phyloP scores from a whole-genome alignment of 2,329 filamentous ascomycete species.

The Blumeriella jaapii region DNA sequence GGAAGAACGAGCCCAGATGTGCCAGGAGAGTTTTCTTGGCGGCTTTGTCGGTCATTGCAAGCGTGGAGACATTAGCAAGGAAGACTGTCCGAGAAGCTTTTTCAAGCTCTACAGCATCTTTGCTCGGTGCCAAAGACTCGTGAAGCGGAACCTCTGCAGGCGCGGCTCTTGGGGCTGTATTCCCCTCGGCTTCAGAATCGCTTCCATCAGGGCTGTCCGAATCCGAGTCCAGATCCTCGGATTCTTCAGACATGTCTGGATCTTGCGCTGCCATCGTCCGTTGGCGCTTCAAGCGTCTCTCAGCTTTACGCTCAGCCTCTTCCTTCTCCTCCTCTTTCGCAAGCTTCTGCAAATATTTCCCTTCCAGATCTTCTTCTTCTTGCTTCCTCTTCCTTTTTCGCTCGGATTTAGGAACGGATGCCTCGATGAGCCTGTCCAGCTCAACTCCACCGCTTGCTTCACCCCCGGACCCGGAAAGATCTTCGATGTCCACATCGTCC shows the following conservation, averaged over 20 bases:
- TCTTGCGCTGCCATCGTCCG: constrained; percentile 34
- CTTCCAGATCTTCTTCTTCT: constrained; percentile 58
- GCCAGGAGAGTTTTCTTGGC: constrained; percentile 66
- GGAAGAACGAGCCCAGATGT: constrained; percentile 69
- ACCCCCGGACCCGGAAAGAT: constrained; percentile 26
- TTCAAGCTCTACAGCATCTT: constrained; percentile 55
- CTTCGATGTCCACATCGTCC: constrained; percentile 26
- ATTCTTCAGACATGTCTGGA: constrained; percentile 26
- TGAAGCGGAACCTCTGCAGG: constrained; percentile 35
- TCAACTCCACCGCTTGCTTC: constrained; percentile 29
- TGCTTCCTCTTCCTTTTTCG: constrained; percentile 54
- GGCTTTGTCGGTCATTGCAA: constrained; percentile 71
- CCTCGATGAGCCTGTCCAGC: constrained; percentile 33
- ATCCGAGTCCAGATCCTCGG: constrained; percentile 21
- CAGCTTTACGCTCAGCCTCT: constrained; percentile 33
- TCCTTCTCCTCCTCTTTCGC: constrained; percentile 47
- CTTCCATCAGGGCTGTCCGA: constrained; percentile 22
- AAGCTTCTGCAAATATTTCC: constrained; percentile 56
- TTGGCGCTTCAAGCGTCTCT: constrained; percentile 38
- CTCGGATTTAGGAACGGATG: constrained; percentile 29
- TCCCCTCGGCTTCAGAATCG: constrained; percentile 21
- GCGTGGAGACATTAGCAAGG: constrained; percentile 76
- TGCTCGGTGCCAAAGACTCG: constrained; percentile 42
- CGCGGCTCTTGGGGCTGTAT: constrained; percentile 28
- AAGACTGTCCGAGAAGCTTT: constrained; percentile 88